A percentile compares a stretch with the other conserved stretches of the same genome.
Conservation (phyloP, 2,329 filamentous ascomycete genomes). For the Ceratocystis harringtonii region DNA sequence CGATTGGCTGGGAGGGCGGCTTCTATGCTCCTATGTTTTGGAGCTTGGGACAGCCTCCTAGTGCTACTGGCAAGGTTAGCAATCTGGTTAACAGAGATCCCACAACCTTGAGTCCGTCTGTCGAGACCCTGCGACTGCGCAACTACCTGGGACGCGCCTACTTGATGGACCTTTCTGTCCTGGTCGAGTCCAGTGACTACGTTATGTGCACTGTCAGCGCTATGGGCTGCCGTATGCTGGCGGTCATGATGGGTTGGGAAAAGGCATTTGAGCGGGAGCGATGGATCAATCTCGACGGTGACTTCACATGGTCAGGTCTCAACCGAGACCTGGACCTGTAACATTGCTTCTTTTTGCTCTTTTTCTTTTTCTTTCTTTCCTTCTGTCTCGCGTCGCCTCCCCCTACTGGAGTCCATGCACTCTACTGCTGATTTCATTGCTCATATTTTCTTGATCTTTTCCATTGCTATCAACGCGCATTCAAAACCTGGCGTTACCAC, state of each 20-base stretch:
- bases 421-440: neutral
- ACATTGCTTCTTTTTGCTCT: neutral
- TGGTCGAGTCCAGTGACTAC: slow-evolving; percentile 51
- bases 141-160: slow-evolving; percentile 69
- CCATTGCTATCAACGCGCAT: neutral
- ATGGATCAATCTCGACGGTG: slow-evolving; percentile 71
- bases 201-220: slow-evolving; percentile 66
- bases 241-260: slow-evolving; percentile 80
- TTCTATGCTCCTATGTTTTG: slow-evolving; percentile 75
- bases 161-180: slow-evolving; percentile 62
- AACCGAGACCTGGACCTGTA: slow-evolving; percentile 21
- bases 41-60: slow-evolving; percentile 46
- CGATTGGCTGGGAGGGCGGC: slow-evolving; percentile 75
- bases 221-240: slow-evolving; percentile 57
- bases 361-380: slow-evolving; percentile 1
- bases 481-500: neutral
- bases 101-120: slow-evolving; percentile 26
- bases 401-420: no score
- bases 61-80: slow-evolving; percentile 24
- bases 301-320: slow-evolving; percentile 44
- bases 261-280: slow-evolving; percentile 40
- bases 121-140: slow-evolving; percentile 49
- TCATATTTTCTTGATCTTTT: neutral
- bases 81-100: slow-evolving; percentile 27
- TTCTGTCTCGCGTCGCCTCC: neutral